phyloP scores from a whole-genome alignment of 1,139 yeast species.

The Yamadazyma kanchanaburiensis region DNA sequence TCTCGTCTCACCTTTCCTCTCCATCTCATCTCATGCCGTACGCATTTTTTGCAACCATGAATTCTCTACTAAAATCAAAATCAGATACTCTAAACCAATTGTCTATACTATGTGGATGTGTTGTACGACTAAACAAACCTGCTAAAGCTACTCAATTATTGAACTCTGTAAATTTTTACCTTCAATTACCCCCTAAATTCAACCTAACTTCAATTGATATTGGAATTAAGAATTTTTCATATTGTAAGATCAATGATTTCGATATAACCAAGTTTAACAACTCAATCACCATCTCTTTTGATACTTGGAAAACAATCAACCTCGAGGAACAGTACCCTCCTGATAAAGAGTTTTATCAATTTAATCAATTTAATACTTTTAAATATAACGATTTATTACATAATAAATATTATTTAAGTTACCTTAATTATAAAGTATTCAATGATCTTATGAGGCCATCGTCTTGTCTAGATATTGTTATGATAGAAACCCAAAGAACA shows the following conservation, averaged over 20 bases:
- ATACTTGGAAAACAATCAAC: slow-evolving; percentile 31
- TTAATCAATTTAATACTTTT: slow-evolving; percentile 6
- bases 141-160: slow-evolving; percentile 22
- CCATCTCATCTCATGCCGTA: no score
- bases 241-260: slow-evolving; percentile 22
- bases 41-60: no score
- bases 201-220: slow-evolving; percentile 32
- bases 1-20: no score
- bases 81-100: slow-evolving; percentile 22
- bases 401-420: slow-evolving; percentile 23
- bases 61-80: slow-evolving; percentile 8
- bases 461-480: slow-evolving; percentile 16
- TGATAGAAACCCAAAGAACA: slow-evolving; percentile 40
- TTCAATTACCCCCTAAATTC: slow-evolving; percentile 14
- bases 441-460: slow-evolving; percentile 14
- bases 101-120: slow-evolving; percentile 34
- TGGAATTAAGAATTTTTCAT: slow-evolving; percentile 42
- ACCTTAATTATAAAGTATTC: slow-evolving; percentile 19
- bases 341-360: slow-evolving; percentile 3
- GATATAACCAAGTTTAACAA: slow-evolving; percentile 8
- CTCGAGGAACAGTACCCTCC: slow-evolving; percentile 11
- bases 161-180: slow-evolving; percentile 18
- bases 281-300: slow-evolving; percentile 5
- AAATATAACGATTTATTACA: slow-evolving; percentile 17
- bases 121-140: slow-evolving; percentile 23